Conservation (phyloP, 306 rosid genomes). For the Prunus mume region DNA sequence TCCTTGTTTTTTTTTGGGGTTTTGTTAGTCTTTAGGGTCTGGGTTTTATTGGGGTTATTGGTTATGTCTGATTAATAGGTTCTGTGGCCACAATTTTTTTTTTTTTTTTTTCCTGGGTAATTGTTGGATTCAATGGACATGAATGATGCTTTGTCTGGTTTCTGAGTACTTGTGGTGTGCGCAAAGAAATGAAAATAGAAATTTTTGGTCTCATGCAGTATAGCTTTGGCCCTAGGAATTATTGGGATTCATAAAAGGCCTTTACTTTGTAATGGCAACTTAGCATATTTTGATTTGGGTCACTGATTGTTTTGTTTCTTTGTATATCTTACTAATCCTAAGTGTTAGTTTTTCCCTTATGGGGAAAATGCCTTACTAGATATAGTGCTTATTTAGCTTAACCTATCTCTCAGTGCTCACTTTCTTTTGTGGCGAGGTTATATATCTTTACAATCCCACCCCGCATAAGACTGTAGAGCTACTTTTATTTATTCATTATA, state of each 20-base stretch:
- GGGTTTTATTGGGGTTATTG: neutral
- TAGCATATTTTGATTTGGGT: neutral
- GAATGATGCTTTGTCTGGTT: neutral
- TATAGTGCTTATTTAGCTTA: neutral
- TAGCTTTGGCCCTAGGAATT: neutral
- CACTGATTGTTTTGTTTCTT: neutral
- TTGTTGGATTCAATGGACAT: neutral
- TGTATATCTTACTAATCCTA: neutral
- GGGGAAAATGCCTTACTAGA: neutral
- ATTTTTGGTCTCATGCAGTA: neutral
- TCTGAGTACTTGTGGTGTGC: neutral
- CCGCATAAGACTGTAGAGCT: too few species aligned
- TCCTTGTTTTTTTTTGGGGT: neutral
- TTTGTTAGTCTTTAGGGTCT: neutral
- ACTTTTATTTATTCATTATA: too few species aligned
- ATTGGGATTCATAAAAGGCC: neutral
- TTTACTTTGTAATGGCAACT: neutral
- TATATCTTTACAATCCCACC: neutral
- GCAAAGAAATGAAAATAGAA: neutral
- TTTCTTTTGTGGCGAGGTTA: neutral
- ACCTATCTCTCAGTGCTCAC: neutral
- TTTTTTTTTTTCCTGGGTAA: too few species aligned
- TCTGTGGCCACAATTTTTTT: neutral
- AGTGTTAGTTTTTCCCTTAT: neutral
- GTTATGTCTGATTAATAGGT: neutral